Evolutionary conservation across 2,329 filamentous ascomycete species (phyloP), one percentile per base, ranked within the genome.

Genomic region (Venturia asperata): DNA sequence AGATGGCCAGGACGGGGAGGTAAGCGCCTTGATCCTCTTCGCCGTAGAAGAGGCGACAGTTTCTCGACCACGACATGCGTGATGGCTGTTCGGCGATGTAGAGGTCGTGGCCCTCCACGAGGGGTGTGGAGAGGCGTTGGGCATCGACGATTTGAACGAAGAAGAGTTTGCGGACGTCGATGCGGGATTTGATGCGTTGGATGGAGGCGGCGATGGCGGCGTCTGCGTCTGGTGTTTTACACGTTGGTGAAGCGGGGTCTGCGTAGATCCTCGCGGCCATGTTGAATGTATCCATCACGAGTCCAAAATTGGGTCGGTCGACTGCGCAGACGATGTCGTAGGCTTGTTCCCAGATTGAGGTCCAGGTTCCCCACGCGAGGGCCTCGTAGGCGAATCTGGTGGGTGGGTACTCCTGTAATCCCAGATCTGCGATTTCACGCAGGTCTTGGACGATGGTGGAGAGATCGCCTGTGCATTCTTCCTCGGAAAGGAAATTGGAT

Each of bases 221-320:
- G 2, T 88, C 83, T 9, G 84, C 87, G 67, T 84, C 78, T 0
- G 75, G 68, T 0, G 78, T 83, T 68, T 80, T 80, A 3, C 87
- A 84, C 0, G 77, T 77, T 0, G 76, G 68, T 0, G 80, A 74
- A 0, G 83, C 74, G 0, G 89, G 89, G 70, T 92, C 88, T 0
- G 87, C 89, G 69, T 84, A 92, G 66, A 90, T 83, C 6, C 85
- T 77, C 0, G 84, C 89, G 0, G 88, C 84, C 66, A 92, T 88
- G 74, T 92, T 90, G 77, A 91, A 92, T 0, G 86, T 90, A 74
- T 92, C 89, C 30, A 92, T 79, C 71, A 88, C 91, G 49, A 91
- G 78, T 9, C 89, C 89, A 71, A 92, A 91, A 74, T 92, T 92
- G 10, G 81, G 75, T 9, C 87, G 76, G 73, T 90, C 80, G 37